Conservation (phyloP, 192 early-diverging fungal genomes). For the Glomus cerebriforme region DNA sequence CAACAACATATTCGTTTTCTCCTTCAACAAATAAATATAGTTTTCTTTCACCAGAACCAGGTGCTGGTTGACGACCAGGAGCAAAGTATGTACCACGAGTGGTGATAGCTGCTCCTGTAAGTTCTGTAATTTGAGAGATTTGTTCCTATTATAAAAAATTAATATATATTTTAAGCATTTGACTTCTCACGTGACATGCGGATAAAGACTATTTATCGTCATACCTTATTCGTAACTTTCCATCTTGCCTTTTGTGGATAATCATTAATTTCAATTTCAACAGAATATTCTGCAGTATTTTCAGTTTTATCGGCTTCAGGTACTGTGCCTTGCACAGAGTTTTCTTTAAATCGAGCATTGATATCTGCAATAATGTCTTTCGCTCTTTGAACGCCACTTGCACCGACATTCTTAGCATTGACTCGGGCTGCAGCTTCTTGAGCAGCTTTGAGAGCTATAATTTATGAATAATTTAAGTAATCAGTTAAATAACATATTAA, state of each 20-base stretch:
- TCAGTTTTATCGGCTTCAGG: conserved; percentile 24
- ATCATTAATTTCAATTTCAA: conserved; percentile 97
- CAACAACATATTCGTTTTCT: conserved; percentile 84
- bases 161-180: too few species aligned
- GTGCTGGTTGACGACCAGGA: conserved; percentile 76
- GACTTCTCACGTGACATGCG: too few species aligned
- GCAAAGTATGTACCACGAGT: conserved; percentile 89
- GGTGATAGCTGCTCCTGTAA: conserved; percentile 94
- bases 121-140: conserved; percentile 90
- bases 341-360: conserved; percentile 51
- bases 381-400: conserved; percentile 47
- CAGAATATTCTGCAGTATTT: conserved; percentile 58
- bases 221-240: conserved; percentile 90
- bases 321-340: conserved; percentile 35
- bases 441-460: conserved; percentile 50
- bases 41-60: conserved; percentile 78
- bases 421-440: conserved; percentile 59
- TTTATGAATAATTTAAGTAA: background rate
- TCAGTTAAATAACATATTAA: background rate
- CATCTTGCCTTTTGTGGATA: conserved; percentile 94
- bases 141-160: conserved; percentile 59
- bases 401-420: conserved; percentile 51
- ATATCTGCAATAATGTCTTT: conserved; percentile 62
- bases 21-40: conserved; percentile 95
- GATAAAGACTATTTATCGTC: too few species aligned